Conservation (phyloP, 169 alveolate genomes). For the Gregarina niphandrodes region DNA sequence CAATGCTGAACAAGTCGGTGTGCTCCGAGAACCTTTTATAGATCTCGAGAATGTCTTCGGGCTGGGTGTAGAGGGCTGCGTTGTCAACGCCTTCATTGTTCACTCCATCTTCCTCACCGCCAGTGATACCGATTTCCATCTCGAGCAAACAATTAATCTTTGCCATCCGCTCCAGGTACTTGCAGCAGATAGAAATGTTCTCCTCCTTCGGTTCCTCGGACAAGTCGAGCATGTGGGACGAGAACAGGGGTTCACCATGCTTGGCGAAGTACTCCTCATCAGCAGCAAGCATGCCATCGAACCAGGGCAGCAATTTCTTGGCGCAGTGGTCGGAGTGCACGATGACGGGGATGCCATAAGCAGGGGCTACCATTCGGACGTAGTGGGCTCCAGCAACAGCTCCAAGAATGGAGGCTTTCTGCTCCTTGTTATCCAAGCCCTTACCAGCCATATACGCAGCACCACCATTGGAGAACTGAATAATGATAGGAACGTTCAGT, state of each 20-base stretch:
- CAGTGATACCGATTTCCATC: constrained; percentile 17
- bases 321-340: constrained; percentile 19
- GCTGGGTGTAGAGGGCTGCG: constrained; percentile 8
- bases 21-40: not conserved
- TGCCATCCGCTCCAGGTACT: constrained; percentile 13
- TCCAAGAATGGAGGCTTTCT: constrained; percentile 10
- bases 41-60: constrained; percentile 13
- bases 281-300: constrained; percentile 13
- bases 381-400: constrained; percentile 15
- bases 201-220: constrained; percentile 14
- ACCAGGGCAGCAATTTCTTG: constrained; percentile 15
- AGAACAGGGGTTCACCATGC: constrained; percentile 14
- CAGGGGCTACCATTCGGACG: constrained; percentile 12
- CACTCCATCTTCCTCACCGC: constrained; percentile 15
- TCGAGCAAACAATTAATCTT: constrained; percentile 12
- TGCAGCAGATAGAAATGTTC: constrained; percentile 11
- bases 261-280: constrained; percentile 6
- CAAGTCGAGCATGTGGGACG: constrained; percentile 16
- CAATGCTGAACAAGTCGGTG: constrained; percentile 9
- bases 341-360: constrained; percentile 8
- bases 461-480: constrained; percentile 12
- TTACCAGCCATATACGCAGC: constrained; percentile 11
- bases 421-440: constrained; percentile 11
- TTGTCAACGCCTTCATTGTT: constrained; percentile 4
- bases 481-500: constrained; percentile 10